Evolutionary conservation across 176 grass and related monocot genomes (phyloP).

Genomic region (Phoenix roebelenii): DNA sequence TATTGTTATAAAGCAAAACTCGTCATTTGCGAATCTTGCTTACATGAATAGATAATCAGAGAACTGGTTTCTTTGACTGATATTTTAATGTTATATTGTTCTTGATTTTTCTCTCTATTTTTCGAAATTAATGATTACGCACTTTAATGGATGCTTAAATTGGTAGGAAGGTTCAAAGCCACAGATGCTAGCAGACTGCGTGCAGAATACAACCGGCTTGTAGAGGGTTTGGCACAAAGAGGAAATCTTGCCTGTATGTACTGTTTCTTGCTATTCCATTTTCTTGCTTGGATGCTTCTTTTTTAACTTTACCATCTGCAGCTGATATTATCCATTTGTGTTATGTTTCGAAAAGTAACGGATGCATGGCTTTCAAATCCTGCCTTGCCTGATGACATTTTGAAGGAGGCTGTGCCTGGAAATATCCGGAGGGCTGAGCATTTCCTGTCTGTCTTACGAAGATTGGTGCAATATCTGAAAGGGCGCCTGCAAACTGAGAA

Average conservation of each 20-base stretch:
- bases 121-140: not conserved
- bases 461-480: conserved; percentile 69
- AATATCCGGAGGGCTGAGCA: conserved; percentile 91
- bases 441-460: conserved; percentile 70
- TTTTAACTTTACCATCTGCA: not conserved
- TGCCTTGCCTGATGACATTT: conserved; percentile 66
- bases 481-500: conserved; percentile 64
- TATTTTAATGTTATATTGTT: too few species aligned
- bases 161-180: conserved; percentile 99
- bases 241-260: conserved; percentile 77
- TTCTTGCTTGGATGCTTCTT: not conserved
- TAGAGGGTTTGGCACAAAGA: conserved; percentile 84
- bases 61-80: too few species aligned
- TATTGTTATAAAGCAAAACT: too few species aligned
- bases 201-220: conserved; percentile 81
- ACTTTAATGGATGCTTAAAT: conserved; percentile 38
- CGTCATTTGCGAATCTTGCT: too few species aligned
- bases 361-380: conserved; percentile 90
- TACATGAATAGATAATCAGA: too few species aligned
- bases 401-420: conserved; percentile 91
- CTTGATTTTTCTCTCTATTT: too few species aligned
- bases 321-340: conserved; percentile 6
- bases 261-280: conserved; percentile 1
- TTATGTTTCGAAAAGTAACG: conserved; percentile 47
- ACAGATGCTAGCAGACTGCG: conserved; percentile 90